phyloP scores from a whole-genome alignment of 129 eudicot species.

The Flaveria brownii region DNA sequence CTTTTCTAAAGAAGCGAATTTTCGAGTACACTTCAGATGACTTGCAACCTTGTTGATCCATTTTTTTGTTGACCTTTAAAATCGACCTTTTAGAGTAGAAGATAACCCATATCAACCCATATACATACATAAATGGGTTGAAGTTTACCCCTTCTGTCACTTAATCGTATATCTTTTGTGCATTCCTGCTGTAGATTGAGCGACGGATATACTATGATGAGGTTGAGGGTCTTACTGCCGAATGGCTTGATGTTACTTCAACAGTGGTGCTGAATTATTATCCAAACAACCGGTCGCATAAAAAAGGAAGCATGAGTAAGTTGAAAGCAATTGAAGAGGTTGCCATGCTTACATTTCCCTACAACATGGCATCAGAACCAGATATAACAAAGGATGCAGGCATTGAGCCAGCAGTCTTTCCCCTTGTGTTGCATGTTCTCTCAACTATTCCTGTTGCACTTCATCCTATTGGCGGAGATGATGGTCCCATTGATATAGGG shows the following conservation, averaged over 20 bases:
- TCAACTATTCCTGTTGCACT: slow-evolving; percentile 82
- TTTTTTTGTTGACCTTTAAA: neutral
- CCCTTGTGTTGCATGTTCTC: slow-evolving; percentile 64
- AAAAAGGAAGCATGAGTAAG: slow-evolving; percentile 56
- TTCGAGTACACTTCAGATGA: neutral
- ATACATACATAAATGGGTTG: neutral
- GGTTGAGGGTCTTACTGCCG: slow-evolving; percentile 74
- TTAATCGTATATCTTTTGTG: neutral
- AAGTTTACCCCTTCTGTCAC: neutral
- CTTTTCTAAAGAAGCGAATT: neutral
- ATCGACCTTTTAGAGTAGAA: neutral
- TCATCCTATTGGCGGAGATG: slow-evolving; percentile 92
- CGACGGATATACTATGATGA: slow-evolving; percentile 91
- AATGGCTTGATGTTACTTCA: slow-evolving; percentile 88
- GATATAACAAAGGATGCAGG: slow-evolving; percentile 30
- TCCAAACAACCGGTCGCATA: slow-evolving; percentile 47
- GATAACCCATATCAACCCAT: neutral
- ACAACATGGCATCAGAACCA: slow-evolving; percentile 30
- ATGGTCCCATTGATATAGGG: slow-evolving; percentile 80
- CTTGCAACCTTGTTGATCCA: neutral
- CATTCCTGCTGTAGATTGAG: slow-evolving; percentile 53
- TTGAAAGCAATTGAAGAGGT: slow-evolving; percentile 67
- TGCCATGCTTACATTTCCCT: slow-evolving; percentile 55
- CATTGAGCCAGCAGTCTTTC: slow-evolving; percentile 69
- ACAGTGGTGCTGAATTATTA: slow-evolving; percentile 60